Conservation (phyloP, 148 eudicot species). For the Talinum fruticosum region DNA sequence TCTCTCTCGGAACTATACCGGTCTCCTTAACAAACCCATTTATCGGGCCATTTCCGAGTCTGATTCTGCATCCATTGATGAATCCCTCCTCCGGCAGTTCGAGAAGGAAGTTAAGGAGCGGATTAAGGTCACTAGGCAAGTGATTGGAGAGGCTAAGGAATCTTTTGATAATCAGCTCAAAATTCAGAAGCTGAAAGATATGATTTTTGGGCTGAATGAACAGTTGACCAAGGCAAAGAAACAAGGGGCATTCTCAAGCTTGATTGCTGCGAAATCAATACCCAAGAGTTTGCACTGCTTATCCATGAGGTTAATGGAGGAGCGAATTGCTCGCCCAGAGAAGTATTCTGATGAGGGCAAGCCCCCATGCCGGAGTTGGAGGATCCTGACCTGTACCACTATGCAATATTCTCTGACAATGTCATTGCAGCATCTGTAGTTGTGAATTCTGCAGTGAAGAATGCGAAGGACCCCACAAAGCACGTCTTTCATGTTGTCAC, state of each 20-base stretch:
- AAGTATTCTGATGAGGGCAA: conserved; percentile 60
- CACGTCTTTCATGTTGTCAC: conserved; percentile 36
- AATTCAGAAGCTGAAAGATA: conserved; percentile 73
- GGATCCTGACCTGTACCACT: conserved; percentile 29
- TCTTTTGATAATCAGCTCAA: conserved; percentile 71
- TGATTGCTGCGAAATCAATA: conserved; percentile 78
- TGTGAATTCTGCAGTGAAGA: conserved; percentile 13
- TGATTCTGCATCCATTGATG: conserved; percentile 44
- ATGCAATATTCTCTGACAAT: conserved; percentile 24
- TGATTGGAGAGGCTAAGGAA: conserved; percentile 68
- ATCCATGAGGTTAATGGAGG: conserved; percentile 72
- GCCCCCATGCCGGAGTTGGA: conserved; percentile 44
- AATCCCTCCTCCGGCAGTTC: conserved; percentile 44
- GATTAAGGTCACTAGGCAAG: conserved; percentile 59
- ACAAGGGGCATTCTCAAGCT: conserved; percentile 69
- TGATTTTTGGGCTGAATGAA: conserved; percentile 58
- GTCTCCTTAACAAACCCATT: conserved; percentile 27
- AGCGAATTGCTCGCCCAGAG: conserved; percentile 58
- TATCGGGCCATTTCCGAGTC: conserved; percentile 29
- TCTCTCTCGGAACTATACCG: conserved; percentile 31
- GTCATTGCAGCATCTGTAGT: conserved; percentile 27
- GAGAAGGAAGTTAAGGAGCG: conserved; percentile 74
- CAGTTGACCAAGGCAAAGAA: conserved; percentile 61
- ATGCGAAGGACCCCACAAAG: conserved; percentile 20
- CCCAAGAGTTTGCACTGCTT: conserved; percentile 72